Base-by-base conservation (phyloP, 2,329 filamentous ascomycete species). In the Reticulascus tulasneorum region DNA sequence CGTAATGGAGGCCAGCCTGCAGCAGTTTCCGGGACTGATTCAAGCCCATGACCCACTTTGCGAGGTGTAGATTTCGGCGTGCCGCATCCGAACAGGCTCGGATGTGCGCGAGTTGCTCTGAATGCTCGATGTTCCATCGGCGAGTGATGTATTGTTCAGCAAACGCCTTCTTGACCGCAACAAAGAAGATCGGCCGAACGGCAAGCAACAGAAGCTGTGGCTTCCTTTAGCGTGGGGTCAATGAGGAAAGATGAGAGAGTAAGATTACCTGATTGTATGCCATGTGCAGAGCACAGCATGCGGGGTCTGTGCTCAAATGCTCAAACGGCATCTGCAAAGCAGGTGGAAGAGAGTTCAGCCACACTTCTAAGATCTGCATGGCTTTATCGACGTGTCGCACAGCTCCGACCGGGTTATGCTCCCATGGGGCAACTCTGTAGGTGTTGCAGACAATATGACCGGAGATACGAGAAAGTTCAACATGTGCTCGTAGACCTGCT, bases 371-470 rank as follows among this genome's bases (percentile, higher is more conserved):
- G 55, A 63, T 58, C 15, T 49, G 47, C 12, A 71, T 52, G 4
- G 67, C 61, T 26, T 57, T 58, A 9, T 66, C 59, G 5, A 67
- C 56, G 23, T 59, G 60, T 10, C 50, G 51, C 7, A 52, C 45
- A 2, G 57, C 47, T 9, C 50, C 53, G 9, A 44, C 39, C 17
- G 43, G 38, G 37, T 45, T 39, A 25, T 39, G 40, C 31, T 50
- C 52, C 40, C 45, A 52, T 1, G 62, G 57, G 9, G 64, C 59
- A 26, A 65, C 52, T 13, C 61, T 58, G 44, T 67, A 70, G 4
- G 67, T 66, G 44, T 70, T 68, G 43, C 63, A 63, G 6, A 72
- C 63, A 20, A 74, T 67, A 42, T 70, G 61, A 17, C 64, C 62
- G 4, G 68, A 69, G 29, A 75, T 71, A 16, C 59, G 62, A 4